phyloP scores from a whole-genome alignment of 441 rosid genomes.

The Euphorbia celastroides region DNA sequence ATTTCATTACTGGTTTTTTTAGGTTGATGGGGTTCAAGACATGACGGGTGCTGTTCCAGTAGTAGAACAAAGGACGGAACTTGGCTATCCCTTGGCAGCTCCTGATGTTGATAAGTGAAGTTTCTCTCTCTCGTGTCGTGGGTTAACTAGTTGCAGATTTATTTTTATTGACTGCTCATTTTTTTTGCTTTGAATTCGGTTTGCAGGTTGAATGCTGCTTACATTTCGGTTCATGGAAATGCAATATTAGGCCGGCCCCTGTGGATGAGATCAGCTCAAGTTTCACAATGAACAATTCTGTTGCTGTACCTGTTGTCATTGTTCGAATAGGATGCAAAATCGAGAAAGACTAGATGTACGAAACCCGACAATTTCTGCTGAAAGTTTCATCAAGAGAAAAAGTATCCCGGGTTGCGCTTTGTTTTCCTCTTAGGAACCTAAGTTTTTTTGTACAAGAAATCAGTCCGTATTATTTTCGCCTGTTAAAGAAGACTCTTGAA shows the following conservation, averaged over 20 bases:
- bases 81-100: constrained; percentile 74
- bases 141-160: not conserved
- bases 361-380: no score
- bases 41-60: constrained; percentile 44
- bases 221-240: constrained; percentile 73
- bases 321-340: not conserved
- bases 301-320: not conserved
- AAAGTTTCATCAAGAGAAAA: no score
- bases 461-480: no score
- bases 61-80: constrained; percentile 66
- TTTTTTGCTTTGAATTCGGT: constrained; percentile 14
- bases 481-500: no score
- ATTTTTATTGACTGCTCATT: constrained; percentile 11
- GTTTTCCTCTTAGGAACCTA: no score
- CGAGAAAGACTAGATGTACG: not conserved
- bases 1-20: not conserved
- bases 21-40: constrained; percentile 80
- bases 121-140: constrained; percentile 9
- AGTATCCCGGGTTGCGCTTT: no score
- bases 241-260: constrained; percentile 63
- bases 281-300: constrained; percentile 34
- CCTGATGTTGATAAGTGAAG: constrained; percentile 81
- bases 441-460: no score
- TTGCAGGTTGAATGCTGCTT: constrained; percentile 75
- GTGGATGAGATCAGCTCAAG: constrained; percentile 59